Evolutionary conservation across 2,329 filamentous ascomycete species (phyloP), one percentile per base, ranked within the genome.

Genomic region (Dothiorella sarmentorum): DNA sequence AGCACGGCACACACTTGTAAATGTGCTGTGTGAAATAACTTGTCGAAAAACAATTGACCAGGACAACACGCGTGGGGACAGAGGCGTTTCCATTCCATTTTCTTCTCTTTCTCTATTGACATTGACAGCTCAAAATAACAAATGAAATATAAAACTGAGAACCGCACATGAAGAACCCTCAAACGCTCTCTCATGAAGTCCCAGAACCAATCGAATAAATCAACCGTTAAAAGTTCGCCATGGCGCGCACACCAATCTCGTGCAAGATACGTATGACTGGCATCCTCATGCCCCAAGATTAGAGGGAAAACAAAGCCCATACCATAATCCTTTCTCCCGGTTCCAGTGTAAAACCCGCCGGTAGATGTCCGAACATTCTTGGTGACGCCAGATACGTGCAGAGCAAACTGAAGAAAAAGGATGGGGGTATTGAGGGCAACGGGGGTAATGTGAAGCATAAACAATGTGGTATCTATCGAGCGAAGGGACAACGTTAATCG

Each of bases 391-490:
- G 43, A 45, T 29, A 11, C 43, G 43, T 45, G 43, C 43, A 49
- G 27, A 35, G 29, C 20, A 51, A 24, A 17, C 31, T n/a, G 33
- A 37, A 51, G 13, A 20, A 26, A 37, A 51, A 3, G 33, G 20
- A 37, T 3, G 18, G 31, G 45, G 45, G 45, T 51, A 51, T 51
- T 51, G 31, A 20, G 33, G 22, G 31, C 13, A 51, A 24, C 9
- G 45, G 31, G 29, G 45, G 45, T 17, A 4, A 37, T 24, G 29
- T 29, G 37, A 17, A 27, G n/a, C 37, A 53, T 40, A 53, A n/a
- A 53, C 49, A 53, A 27, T 53, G 49, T 53, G 49, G 49, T 53
- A 53, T 53, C 49, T 53, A 53, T 53, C 49, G 49, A 40, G 49
- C 35, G 49, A 53, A 53, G 24, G n/a, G 35, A 53, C n/a, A 13